A percentile compares a stretch with the other conserved stretches of the same genome.
phyloP scores from a whole-genome alignment of 805 yeast genomes.

The Candida nemodendra region DNA sequence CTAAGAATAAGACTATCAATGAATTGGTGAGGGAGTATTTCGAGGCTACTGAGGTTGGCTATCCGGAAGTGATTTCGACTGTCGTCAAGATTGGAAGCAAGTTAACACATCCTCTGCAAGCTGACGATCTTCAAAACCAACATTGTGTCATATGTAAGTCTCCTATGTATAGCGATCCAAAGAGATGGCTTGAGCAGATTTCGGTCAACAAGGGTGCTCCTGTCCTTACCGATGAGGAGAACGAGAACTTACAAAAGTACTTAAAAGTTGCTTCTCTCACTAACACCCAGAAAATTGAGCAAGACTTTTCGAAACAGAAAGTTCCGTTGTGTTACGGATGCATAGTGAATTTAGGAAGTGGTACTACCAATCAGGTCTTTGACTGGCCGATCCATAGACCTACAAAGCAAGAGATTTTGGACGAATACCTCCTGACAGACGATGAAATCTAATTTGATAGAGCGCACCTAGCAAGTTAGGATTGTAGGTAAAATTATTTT shows the following conservation, averaged over 20 bases:
- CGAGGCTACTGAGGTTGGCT: slow-evolving; percentile 65
- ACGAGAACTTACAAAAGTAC: slow-evolving; percentile 27
- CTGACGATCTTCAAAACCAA: slow-evolving; percentile 13
- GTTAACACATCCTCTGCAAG: slow-evolving; percentile 46
- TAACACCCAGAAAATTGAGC: neutral
- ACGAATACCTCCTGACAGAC: slow-evolving; percentile 28
- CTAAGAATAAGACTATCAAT: slow-evolving; percentile 76
- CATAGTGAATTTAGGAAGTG: slow-evolving; percentile 56
- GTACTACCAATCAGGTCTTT: slow-evolving; percentile 29
- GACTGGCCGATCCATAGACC: slow-evolving; percentile 31
- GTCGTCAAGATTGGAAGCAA: slow-evolving; percentile 89
- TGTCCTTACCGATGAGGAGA: slow-evolving; percentile 43
- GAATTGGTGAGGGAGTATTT: slow-evolving; percentile 77
- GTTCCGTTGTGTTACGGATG: slow-evolving; percentile 76
- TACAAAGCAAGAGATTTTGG: slow-evolving; percentile 27
- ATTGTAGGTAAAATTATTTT: slow-evolving; percentile 2
- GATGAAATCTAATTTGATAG: slow-evolving; percentile 15
- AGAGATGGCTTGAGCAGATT: slow-evolving; percentile 64
- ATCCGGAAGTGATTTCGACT: slow-evolving; percentile 88
- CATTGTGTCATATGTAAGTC: slow-evolving; percentile 58
- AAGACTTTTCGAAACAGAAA: slow-evolving; percentile 2
- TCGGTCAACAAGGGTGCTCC: slow-evolving; percentile 60
- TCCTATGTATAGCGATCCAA: slow-evolving; percentile 54
- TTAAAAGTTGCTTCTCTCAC: slow-evolving; percentile 10
- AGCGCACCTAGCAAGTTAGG: slow-evolving; percentile 1